Evolutionary conservation across 805 yeast species (phyloP), one percentile per base, ranked within the genome.

Genomic region (Tetrapisispora nanseiensis): DNA sequence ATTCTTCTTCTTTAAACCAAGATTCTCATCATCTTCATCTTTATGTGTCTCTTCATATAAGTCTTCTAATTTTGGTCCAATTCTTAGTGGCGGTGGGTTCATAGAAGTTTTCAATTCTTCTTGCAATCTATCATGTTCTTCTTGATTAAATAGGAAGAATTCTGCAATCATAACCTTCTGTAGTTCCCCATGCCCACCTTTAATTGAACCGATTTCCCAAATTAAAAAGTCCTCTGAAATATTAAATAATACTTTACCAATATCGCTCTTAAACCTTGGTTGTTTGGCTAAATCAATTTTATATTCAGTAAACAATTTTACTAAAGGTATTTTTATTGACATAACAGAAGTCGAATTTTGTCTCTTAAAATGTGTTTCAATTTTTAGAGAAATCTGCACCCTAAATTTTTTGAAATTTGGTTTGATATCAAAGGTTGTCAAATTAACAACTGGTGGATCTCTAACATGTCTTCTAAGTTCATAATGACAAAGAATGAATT

Each of bases 181-280:
- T 33, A 68, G 61, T 39, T 73, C 76, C 2, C 95, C 95, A 16
- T 60, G 63, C 1, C 65, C 63, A 20, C 67, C 67, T 37, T 75
- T 76, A 42, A 86, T 61, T 18, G 78, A 68, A 4, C 74, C 76
- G 15, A 87, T 70, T 34, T 72, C 72, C 97, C 97, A 89, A 1
- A 80, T 59, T 2, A 89, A 62, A 41, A 75, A 76, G 26, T 81
- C 75, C 34, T 75, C 70, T 48, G 86, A 90, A 6, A 92, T 71
- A 44, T 79, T 78, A 57, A 80, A 84, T 10, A 74, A 65, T 1
- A 85, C 92, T 30, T 71, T 70, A 0, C 97, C 97, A 27, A 71
- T 50, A 49, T 79, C 79, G 4, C 92, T 70, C 52, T 81, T 84
- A 61, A 78, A 86, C 50, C 78, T 76, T 19, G 89, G 76, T 2